Base-by-base conservation (phyloP, 768 basidiomycete species). In the Flagelloscypha sp. region DNA sequence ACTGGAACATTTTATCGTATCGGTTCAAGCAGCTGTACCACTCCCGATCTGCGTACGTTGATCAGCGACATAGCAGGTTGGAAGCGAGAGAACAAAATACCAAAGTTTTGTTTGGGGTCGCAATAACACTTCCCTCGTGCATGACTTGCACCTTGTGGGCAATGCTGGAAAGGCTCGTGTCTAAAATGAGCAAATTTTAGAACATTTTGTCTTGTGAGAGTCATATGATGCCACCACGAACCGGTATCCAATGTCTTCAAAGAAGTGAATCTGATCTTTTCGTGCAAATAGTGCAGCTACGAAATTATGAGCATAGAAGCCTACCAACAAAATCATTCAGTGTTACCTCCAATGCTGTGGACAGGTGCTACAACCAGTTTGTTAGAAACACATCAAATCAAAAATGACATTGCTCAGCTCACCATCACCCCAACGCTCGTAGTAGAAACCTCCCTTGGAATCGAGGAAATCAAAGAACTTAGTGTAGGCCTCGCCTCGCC, bases 351-450 rank as follows among this genome's bases (percentile, higher is more conserved):
- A 37, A 71, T 66, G 25, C 70, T 73, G 53, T 79, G 77, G 4
- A 79, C 76, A 5, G 76, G 76, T 1, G 30, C n/a, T n/a, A n/a
- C n/a, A n/a, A 17, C 7, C 15, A 31, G 30, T 7, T 8, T 31
- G 7, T 9, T 31, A 31, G 9, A 8, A 16, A 31, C 7, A 31
- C n/a, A 31, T 31, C 8, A 31, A n/a, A 8, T 31, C 18, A 16
- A 8, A 8, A 31, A 8, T n/a, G n/a, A n/a, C n/a, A n/a, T n/a
- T n/a, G n/a, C n/a, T n/a, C n/a, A 16, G 18, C 30, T n/a, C 18
- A 9, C 94, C 94, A 61, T 95, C 93, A 33, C 94, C 94, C 89
- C 89, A 90, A 22, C 88, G 78, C 75, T 92, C 88, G 45, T 89
- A 89, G 55, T 90, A 92, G 55, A 92, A 89, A 11, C 89, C 89